Conservation (phyloP, 768 basidiomycete species). For the Pulveroboletus sp. region DNA sequence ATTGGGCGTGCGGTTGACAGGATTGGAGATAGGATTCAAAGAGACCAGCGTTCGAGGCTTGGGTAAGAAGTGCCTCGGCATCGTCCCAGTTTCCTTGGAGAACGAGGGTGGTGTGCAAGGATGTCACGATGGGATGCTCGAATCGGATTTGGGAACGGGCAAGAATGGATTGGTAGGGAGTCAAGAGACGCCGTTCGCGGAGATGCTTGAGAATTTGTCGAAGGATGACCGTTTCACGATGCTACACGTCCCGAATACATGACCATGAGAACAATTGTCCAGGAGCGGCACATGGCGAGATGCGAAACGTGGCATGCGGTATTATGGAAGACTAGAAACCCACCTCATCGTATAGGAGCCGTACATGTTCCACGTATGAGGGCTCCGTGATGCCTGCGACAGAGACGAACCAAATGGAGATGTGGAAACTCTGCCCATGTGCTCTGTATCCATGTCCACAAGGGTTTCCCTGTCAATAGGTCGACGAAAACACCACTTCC, state of each 20-base stretch:
- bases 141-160: slow-evolving; percentile 19
- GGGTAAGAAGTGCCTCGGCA: slow-evolving; percentile 50
- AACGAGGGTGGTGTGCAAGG: slow-evolving; percentile 60
- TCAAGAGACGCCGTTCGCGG: slow-evolving; percentile 66
- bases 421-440: slow-evolving; percentile 68
- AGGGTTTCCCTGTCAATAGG: neutral
- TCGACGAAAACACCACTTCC: neutral
- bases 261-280: neutral
- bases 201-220: slow-evolving; percentile 55
- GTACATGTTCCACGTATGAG: slow-evolving; percentile 51
- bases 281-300: neutral
- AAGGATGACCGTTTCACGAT: slow-evolving; percentile 60
- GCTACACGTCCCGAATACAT: slow-evolving; percentile 34
- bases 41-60: slow-evolving; percentile 51
- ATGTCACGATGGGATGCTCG: slow-evolving; percentile 70
- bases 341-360: slow-evolving; percentile 59
- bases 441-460: slow-evolving; percentile 39
- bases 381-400: slow-evolving; percentile 57
- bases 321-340: slow-evolving; percentile 8
- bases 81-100: slow-evolving; percentile 59
- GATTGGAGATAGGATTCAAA: slow-evolving; percentile 55
- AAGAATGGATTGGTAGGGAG: slow-evolving; percentile 42
- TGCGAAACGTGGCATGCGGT: neutral
- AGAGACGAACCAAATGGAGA: slow-evolving; percentile 73
- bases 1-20: slow-evolving; percentile 53